These are phyloP conservation scores for Entophlyctis luteolus DNA, from an alignment of 192 early-diverging fungal genomes.

Conservation along the genomic window DNA sequence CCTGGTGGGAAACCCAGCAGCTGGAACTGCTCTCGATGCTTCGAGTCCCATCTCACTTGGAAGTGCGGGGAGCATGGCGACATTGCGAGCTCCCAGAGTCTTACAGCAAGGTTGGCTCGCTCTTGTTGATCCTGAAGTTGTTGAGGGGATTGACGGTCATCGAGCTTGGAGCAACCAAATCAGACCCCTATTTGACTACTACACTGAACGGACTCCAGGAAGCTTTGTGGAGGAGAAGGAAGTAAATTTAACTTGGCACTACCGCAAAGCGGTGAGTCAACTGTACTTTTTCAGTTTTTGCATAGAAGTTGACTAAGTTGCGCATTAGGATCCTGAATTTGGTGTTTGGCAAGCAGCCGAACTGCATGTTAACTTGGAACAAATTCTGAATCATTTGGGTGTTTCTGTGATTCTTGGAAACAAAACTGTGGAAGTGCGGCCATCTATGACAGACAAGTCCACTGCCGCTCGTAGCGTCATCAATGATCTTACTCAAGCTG, in stretches of 20 bases:
- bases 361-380: slow-evolving; percentile 94
- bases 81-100: slow-evolving; percentile 34
- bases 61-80: slow-evolving; percentile 41
- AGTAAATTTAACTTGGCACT: slow-evolving; percentile 97
- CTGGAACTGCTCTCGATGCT: no score
- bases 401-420: slow-evolving; percentile 86
- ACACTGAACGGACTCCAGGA: slow-evolving; percentile 94
- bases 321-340: slow-evolving; percentile 74
- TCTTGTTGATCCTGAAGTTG: slow-evolving; percentile 67
- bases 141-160: slow-evolving; percentile 48
- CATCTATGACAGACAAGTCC: slow-evolving; percentile 88
- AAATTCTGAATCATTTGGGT: slow-evolving; percentile 87
- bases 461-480: slow-evolving; percentile 83
- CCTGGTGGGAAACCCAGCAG: background rate
- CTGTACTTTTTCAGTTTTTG: no score
- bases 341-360: slow-evolving; percentile 98
- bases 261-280: slow-evolving; percentile 78
- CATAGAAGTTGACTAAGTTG: no score
- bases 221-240: slow-evolving; percentile 99
- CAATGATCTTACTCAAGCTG: slow-evolving; percentile 55
- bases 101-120: slow-evolving; percentile 77
- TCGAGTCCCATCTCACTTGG: no score
- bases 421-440: slow-evolving; percentile 94
- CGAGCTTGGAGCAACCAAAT: slow-evolving; percentile 89
- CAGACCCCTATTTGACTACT: slow-evolving; percentile 93